phyloP scores from a whole-genome alignment of 257 asterid species.

The Ophiorrhiza pumila region DNA sequence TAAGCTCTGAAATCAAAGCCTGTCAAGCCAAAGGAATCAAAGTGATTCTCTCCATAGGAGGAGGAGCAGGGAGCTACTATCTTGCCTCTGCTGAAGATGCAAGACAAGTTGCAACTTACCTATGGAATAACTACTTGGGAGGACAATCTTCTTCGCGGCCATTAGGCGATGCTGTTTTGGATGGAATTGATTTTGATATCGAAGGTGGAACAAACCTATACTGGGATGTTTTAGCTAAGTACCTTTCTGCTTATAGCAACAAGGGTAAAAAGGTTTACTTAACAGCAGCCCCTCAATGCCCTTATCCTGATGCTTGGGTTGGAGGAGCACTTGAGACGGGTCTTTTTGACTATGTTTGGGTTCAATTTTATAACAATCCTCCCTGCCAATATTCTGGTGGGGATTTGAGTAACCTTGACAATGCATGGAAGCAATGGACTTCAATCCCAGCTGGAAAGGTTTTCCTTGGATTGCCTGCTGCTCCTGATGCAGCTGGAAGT shows the following conservation, averaged over 20 bases:
- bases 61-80: slow-evolving; percentile 38
- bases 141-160: slow-evolving; percentile 40
- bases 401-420: slow-evolving; percentile 18
- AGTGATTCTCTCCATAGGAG: slow-evolving; percentile 43
- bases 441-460: slow-evolving; percentile 20
- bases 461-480: slow-evolving; percentile 28
- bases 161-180: slow-evolving; percentile 37
- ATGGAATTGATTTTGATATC: slow-evolving; percentile 45
- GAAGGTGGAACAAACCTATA: slow-evolving; percentile 43
- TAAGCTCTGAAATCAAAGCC: slow-evolving; percentile 38
- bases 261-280: slow-evolving; percentile 45
- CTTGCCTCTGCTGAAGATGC: slow-evolving; percentile 40
- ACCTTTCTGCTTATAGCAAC: slow-evolving; percentile 29
- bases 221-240: slow-evolving; percentile 42
- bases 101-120: slow-evolving; percentile 35
- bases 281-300: slow-evolving; percentile 51
- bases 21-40: slow-evolving; percentile 41
- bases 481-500: slow-evolving; percentile 31
- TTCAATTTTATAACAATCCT: slow-evolving; percentile 41
- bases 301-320: slow-evolving; percentile 44
- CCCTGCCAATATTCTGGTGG: slow-evolving; percentile 36
- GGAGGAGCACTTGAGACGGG: slow-evolving; percentile 39
- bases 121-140: slow-evolving; percentile 45
- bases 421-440: slow-evolving; percentile 35
- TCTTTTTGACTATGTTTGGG: slow-evolving; percentile 47